Evolutionary conservation across 345 rosid species (phyloP).

Genomic region (Laguncularia racemosa): DNA sequence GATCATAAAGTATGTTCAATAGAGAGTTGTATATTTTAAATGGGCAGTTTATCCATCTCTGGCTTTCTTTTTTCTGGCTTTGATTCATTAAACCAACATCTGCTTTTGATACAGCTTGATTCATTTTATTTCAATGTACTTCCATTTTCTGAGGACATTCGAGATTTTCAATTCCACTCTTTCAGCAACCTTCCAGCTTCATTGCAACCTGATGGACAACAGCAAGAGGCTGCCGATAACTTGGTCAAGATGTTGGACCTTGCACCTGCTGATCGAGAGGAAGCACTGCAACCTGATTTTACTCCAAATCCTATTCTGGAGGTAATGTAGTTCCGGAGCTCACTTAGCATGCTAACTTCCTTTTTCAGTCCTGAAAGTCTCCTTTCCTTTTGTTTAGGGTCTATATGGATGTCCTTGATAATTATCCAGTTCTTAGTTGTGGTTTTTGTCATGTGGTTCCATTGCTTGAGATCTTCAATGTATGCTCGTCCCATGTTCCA

Average conservation of each 20-base stretch:
- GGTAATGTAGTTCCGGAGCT: slow-evolving; percentile 34
- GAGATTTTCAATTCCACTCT: slow-evolving; percentile 88
- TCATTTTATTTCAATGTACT: slow-evolving; percentile 81
- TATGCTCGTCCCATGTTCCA: too few relatives aligned
- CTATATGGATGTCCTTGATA: too few relatives aligned
- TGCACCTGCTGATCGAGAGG: slow-evolving; percentile 61
- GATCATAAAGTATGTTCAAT: slow-evolving; percentile 47
- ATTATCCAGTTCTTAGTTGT: too few relatives aligned
- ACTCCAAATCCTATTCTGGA: slow-evolving; percentile 86
- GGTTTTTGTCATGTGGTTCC: too few relatives aligned
- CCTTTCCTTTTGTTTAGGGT: too few relatives aligned
- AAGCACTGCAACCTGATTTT: slow-evolving; percentile 59
- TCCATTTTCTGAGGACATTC: slow-evolving; percentile 85
- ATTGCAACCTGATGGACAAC: slow-evolving; percentile 67
- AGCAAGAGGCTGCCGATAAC: slow-evolving; percentile 76
- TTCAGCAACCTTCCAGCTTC: slow-evolving; percentile 62
- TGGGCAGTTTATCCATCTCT: background rate
- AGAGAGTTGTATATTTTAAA: slow-evolving; percentile 3
- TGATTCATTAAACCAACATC: slow-evolving; percentile 3
- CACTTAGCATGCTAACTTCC: background rate
- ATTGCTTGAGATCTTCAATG: too few relatives aligned
- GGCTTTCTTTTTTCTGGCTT: slow-evolving; percentile 8
- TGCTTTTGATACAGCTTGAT: slow-evolving; percentile 60
- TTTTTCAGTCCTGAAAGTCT: background rate
- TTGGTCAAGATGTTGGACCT: slow-evolving; percentile 83